Conservation (phyloP, 192 early-diverging fungal species). For the Coemansia sp. region DNA sequence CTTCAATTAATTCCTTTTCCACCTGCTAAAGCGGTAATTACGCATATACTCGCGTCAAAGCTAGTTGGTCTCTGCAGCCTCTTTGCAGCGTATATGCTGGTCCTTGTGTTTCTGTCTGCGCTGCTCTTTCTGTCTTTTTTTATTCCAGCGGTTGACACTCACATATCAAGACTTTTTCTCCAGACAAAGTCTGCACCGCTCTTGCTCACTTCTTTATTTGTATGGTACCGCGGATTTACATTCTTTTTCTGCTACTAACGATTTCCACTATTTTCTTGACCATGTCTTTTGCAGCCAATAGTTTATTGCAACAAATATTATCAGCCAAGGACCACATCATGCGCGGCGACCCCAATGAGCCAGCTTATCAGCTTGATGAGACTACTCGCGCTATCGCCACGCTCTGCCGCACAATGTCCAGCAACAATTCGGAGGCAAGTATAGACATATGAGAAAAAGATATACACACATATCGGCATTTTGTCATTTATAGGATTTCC, state of each 20-base stretch:
- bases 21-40: neutral
- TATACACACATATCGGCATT: neutral
- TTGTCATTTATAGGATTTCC: neutral
- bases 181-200: no score
- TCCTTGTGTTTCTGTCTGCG: no score
- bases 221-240: neutral
- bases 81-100: neutral
- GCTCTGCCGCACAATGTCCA: constrained; percentile 30
- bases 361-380: constrained; percentile 43
- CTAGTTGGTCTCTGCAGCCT: neutral
- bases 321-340: constrained; percentile 17
- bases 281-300: constrained; percentile 4
- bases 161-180: no score
- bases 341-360: constrained; percentile 32
- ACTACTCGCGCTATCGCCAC: constrained; percentile 38
- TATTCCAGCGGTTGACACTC: neutral
- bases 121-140: neutral
- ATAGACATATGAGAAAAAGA: neutral
- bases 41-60: neutral
- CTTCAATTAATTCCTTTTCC: neutral
- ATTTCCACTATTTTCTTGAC: neutral
- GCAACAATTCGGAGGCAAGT: constrained; percentile 32
- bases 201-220: neutral
- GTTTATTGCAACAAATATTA: constrained; percentile 12
- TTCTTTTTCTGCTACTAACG: constrained; percentile 2